Conservation (phyloP, 768 basidiomycete genomes). For the Auriculariales sp. region DNA sequence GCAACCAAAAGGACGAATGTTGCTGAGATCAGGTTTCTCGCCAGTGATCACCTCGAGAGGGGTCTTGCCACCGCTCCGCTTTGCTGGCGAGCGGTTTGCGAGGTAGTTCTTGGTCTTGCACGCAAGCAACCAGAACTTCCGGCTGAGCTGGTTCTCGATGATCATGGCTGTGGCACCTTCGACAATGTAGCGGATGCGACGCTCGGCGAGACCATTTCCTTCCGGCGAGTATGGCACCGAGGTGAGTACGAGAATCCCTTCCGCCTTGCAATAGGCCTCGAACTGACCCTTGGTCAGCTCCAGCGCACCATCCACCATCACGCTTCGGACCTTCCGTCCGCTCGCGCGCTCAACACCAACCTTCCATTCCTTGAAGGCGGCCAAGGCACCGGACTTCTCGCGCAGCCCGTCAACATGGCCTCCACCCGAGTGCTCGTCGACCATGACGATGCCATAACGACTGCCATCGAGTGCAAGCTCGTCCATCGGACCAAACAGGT, state of each 20-base stretch:
- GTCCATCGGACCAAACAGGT: background rate
- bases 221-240: too few species aligned
- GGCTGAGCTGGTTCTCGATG: too few species aligned
- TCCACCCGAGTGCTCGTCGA: background rate
- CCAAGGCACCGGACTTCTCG: background rate
- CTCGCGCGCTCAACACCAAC: slow-evolving; percentile 4
- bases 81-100: slow-evolving; percentile 12
- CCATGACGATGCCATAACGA: background rate
- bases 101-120: too few species aligned
- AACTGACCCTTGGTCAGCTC: slow-evolving; percentile 6
- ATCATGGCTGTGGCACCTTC: too few species aligned
- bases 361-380: slow-evolving; percentile 5
- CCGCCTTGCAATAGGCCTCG: too few species aligned
- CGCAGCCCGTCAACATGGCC: background rate
- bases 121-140: too few species aligned
- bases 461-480: background rate
- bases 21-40: slow-evolving; percentile 4
- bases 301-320: slow-evolving; percentile 7
- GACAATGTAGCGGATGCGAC: too few species aligned
- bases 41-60: slow-evolving; percentile 13
- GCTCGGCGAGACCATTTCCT: too few species aligned
- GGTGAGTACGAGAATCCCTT: too few species aligned
- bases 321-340: slow-evolving; percentile 1
- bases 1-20: slow-evolving; percentile 9
- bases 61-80: slow-evolving; percentile 10